Evolutionary conservation across 2,329 filamentous ascomycete genomes (phyloP).

Genomic region (Ascochyta fabae): DNA sequence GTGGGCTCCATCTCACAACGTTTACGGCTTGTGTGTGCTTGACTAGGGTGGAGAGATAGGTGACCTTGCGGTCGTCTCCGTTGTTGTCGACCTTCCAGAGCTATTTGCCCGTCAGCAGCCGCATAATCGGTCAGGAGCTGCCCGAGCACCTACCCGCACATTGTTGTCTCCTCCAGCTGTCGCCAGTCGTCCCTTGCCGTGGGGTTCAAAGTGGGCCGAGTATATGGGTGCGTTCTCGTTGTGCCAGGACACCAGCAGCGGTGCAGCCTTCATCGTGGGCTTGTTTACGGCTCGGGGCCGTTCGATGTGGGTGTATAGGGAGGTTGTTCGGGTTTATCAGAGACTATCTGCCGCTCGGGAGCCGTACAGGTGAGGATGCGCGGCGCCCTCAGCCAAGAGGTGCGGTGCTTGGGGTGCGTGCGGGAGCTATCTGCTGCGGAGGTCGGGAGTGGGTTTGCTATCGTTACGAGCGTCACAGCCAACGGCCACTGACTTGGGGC

Average conservation of each 20-base stretch:
- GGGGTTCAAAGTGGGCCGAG: slow-evolving; percentile 93
- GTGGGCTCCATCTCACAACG: slow-evolving; percentile 93
- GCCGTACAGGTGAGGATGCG: slow-evolving; percentile 8
- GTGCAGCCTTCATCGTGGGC: slow-evolving; percentile 84
- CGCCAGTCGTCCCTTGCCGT: slow-evolving; percentile 88
- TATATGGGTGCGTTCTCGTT: slow-evolving; percentile 97
- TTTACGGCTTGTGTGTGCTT: slow-evolving; percentile 98
- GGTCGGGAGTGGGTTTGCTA: slow-evolving; percentile 20
- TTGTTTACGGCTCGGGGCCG: slow-evolving; percentile 31
- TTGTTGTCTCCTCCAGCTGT: slow-evolving; percentile 97
- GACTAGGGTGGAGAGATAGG: slow-evolving; percentile 87
- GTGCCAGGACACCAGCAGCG: slow-evolving; percentile 98
- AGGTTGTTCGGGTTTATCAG: background rate
- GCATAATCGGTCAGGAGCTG: background rate
- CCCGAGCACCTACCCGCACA: slow-evolving; percentile 72
- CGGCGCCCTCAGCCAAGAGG: slow-evolving; percentile 19
- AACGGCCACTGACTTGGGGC: background rate
- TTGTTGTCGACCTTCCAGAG: slow-evolving; percentile 89
- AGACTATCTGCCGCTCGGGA: slow-evolving; percentile 6
- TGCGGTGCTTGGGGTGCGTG: slow-evolving; percentile 13
- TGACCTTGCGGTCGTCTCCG: slow-evolving; percentile 85
- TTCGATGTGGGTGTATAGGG: slow-evolving; percentile 3
- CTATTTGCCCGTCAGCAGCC: slow-evolving; percentile 57
- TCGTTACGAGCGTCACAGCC: slow-evolving; percentile 11
- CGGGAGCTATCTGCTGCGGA: slow-evolving; percentile 9